phyloP scores from a whole-genome alignment of 75 land plant species.

The Chamaecyparis obtusa region DNA sequence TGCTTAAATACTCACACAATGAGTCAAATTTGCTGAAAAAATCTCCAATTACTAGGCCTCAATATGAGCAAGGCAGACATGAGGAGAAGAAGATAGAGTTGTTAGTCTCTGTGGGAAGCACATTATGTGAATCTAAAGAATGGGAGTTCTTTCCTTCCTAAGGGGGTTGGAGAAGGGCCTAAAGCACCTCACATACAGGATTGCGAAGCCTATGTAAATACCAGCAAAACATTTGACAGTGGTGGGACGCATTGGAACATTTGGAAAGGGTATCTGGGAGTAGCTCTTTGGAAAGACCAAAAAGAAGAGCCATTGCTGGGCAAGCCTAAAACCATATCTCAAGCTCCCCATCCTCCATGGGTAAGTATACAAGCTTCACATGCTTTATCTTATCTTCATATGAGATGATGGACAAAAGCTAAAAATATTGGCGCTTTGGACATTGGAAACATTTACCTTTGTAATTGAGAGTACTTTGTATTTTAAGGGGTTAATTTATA shows the following conservation, averaged over 20 bases:
- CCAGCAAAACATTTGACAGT: conserved; percentile 41
- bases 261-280: conserved; percentile 64
- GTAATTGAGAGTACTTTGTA: too few species aligned
- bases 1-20: too few species aligned
- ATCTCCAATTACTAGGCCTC: background rate
- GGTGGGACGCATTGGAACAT: conserved; percentile 51
- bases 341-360: conserved; percentile 83
- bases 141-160: conserved; percentile 27
- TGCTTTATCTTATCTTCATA: too few species aligned
- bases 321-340: conserved; percentile 13
- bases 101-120: conserved; percentile 10
- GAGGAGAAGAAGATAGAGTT: background rate
- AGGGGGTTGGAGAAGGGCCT: conserved; percentile 55
- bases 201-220: conserved; percentile 29
- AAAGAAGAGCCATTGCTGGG: conserved; percentile 20
- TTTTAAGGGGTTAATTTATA: too few species aligned
- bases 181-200: conserved; percentile 14
- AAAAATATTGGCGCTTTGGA: too few species aligned
- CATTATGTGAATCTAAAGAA: background rate
- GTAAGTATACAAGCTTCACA: conserved; percentile 32
- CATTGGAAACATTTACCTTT: too few species aligned
- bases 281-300: conserved; percentile 1
- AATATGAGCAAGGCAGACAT: background rate
- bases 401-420: too few species aligned
- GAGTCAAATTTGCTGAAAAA: background rate